Percentiles rank a stretch among this genome's conserved stretches.
These are phyloP conservation scores for Dioscorea zingiberensis DNA, from an alignment of 106 monocot genomes.

Conservation along the genomic window DNA sequence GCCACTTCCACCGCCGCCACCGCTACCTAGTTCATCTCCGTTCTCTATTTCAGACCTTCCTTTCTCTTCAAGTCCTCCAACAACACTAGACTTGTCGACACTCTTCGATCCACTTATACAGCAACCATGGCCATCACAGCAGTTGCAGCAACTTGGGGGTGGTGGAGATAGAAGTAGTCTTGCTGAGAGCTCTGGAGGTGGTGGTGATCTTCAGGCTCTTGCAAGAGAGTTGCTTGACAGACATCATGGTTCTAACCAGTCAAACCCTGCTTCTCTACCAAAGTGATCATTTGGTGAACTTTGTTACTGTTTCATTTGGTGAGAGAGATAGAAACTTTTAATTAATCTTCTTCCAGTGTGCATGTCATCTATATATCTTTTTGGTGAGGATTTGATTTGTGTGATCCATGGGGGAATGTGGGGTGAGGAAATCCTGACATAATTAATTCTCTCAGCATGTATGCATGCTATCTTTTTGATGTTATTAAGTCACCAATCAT, in stretches of 20 bases:
- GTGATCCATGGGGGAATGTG: too few relatives aligned
- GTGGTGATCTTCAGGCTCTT: conserved; percentile 52
- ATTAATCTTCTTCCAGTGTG: too few relatives aligned
- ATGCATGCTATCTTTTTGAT: too few relatives aligned
- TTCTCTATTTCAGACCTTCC: conserved; percentile 75
- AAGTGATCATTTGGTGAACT: not conserved
- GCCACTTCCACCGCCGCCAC: conserved; percentile 37
- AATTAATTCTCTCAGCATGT: too few relatives aligned
- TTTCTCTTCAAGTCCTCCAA: conserved; percentile 22
- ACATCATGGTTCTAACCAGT: conserved; percentile 8
- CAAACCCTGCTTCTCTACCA: conserved; percentile 15
- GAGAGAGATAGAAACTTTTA: too few relatives aligned
- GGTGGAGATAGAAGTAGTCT: not conserved
- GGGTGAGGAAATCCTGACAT: too few relatives aligned
- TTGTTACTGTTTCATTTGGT: too few relatives aligned
- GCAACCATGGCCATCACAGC: conserved; percentile 26
- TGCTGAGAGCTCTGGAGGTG: conserved; percentile 1
- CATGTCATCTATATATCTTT: too few relatives aligned
- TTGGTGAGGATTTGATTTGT: too few relatives aligned
- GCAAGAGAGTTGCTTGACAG: conserved; percentile 54
- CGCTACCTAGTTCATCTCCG: conserved; percentile 6
- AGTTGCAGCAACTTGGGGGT: conserved; percentile 3
- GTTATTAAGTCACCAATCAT: too few relatives aligned
- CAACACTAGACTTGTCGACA: conserved; percentile 56
- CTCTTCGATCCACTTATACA: conserved; percentile 56